These are phyloP conservation scores for Pichia gijzeniarum DNA, from an alignment of 805 yeast genomes.

Conservation along the genomic window DNA sequence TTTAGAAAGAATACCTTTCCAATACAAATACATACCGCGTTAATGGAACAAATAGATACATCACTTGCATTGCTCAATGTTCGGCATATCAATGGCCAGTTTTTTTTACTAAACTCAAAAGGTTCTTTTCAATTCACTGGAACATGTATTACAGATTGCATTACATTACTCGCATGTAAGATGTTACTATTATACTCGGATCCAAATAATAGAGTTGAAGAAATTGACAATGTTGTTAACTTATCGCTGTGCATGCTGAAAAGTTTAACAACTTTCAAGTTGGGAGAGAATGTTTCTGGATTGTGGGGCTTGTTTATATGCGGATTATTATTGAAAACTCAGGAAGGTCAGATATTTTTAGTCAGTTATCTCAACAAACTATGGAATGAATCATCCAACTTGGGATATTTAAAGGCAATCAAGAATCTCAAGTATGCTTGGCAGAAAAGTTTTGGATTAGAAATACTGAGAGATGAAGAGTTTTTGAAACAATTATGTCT, in stretches of 20 bases:
- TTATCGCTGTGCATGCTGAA: background rate
- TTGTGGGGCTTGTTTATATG: constrained; percentile 45
- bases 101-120: too few relatives aligned
- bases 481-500: background rate
- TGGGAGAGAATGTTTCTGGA: constrained; percentile 62
- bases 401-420: constrained; percentile 20
- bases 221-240: background rate
- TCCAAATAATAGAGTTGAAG: background rate
- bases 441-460: background rate
- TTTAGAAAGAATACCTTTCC: constrained; percentile 1
- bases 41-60: too few relatives aligned
- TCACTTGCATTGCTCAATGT: too few relatives aligned
- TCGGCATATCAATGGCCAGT: too few relatives aligned
- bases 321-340: constrained; percentile 37
- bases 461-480: background rate
- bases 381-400: constrained; percentile 75
- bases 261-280: constrained; percentile 16
- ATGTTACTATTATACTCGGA: background rate
- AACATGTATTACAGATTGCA: background rate
- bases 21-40: too few relatives aligned
- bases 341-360: constrained; percentile 52
- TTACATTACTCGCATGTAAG: background rate
- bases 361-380: constrained; percentile 77
- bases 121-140: background rate
- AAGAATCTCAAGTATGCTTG: background rate